phyloP scores from a whole-genome alignment of 495 filamentous ascomycete species.

The Penicillium malachiteum region DNA sequence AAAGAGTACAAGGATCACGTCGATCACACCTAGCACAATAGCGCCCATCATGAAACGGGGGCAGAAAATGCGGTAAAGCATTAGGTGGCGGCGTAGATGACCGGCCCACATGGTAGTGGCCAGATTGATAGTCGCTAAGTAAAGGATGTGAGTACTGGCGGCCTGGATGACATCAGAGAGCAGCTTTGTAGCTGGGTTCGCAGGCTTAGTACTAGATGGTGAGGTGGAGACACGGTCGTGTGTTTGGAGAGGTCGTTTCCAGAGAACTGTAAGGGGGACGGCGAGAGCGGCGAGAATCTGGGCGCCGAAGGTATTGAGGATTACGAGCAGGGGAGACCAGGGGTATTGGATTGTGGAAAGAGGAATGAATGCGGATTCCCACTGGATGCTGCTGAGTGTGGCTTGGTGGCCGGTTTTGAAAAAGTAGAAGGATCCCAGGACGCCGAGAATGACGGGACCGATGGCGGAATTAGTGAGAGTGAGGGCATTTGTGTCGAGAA shows the following conservation, averaged over 20 bases:
- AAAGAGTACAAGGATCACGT: constrained; percentile 68
- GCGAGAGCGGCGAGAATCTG: constrained; percentile 79
- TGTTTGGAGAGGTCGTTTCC: constrained; percentile 65
- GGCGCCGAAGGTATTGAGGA: constrained; percentile 83
- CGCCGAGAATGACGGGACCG: constrained; percentile 77
- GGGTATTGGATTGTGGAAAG: constrained; percentile 81
- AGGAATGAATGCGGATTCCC: constrained; percentile 95
- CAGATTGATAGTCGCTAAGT: constrained; percentile 75
- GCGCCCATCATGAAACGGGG: constrained; percentile 88
- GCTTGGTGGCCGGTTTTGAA: constrained; percentile 99
- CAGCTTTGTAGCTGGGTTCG: constrained; percentile 48
- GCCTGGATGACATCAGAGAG: constrained; percentile 69
- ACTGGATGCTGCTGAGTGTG: constrained; percentile 83
- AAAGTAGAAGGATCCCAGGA: constrained; percentile 88
- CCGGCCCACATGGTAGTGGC: constrained; percentile 88
- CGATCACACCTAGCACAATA: constrained; percentile 68
- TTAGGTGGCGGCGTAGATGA: constrained; percentile 82
- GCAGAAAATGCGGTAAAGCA: constrained; percentile 95
- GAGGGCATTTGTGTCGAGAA: constrained; percentile 75
- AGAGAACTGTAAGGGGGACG: constrained; percentile 79
- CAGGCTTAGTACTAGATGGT: constrained; percentile 29
- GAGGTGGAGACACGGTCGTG: constrained; percentile 25
- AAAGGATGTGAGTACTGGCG: constrained; percentile 69
- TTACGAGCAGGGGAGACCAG: constrained; percentile 78
- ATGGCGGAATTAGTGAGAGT: constrained; percentile 62